Percentiles rank a stretch among this genome's conserved stretches.
phyloP scores from a whole-genome alignment of 116 monocot genomes.

The Phalaenopsis hybrid region DNA sequence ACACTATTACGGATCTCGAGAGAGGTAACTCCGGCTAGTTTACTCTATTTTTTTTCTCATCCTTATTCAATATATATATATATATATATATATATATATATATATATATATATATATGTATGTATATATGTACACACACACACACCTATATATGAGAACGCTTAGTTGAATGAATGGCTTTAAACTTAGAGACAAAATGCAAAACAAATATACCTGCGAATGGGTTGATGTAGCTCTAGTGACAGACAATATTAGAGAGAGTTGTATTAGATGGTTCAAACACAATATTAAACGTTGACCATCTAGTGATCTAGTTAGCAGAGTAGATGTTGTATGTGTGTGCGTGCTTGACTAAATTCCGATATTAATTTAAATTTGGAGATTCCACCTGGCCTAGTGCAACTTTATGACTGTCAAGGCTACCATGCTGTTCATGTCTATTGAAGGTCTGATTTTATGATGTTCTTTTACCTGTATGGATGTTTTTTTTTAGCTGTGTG shows the following conservation, averaged over 20 bases:
- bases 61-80: neutral
- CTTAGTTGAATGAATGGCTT: too few relatives aligned
- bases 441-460: neutral
- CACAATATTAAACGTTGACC: too few relatives aligned
- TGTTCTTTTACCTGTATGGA: neutral
- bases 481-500: neutral
- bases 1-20: slow-evolving; percentile 8
- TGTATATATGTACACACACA: too few relatives aligned
- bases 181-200: too few relatives aligned
- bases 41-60: neutral
- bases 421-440: neutral
- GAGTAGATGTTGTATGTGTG: too few relatives aligned
- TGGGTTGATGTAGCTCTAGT: too few relatives aligned
- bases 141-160: too few relatives aligned
- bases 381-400: neutral
- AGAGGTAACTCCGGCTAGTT: slow-evolving; percentile 21
- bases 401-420: neutral
- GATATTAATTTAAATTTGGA: neutral
- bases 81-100: too few relatives aligned
- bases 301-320: too few relatives aligned
- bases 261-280: neutral
- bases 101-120: too few relatives aligned
- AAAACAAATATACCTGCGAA: too few relatives aligned
- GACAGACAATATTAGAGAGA: neutral
- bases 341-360: neutral